Conservation (phyloP, 2,329 filamentous ascomycete species). For the Sporothrix pseudoabietina region DNA sequence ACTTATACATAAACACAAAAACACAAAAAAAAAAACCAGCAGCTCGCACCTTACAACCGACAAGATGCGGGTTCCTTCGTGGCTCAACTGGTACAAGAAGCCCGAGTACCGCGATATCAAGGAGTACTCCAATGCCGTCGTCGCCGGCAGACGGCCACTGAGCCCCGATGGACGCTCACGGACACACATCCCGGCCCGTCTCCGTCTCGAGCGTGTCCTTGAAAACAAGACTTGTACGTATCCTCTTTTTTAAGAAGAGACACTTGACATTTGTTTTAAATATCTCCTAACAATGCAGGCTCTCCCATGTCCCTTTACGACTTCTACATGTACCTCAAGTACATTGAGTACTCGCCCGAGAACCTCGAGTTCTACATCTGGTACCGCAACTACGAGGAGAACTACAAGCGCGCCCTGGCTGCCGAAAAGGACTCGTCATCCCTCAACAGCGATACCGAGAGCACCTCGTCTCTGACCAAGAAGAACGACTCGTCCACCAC, state of each 20-base stretch:
- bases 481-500: conserved; percentile 29
- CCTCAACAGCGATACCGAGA: conserved; percentile 38
- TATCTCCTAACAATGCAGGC: conserved; percentile 37
- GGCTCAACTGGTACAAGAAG: conserved; percentile 53
- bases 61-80: conserved; percentile 41
- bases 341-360: conserved; percentile 53
- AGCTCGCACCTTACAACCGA: not conserved
- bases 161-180: conserved; percentile 45
- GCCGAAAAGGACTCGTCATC: conserved; percentile 38
- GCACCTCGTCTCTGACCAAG: conserved; percentile 38
- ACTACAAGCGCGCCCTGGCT: conserved; percentile 33
- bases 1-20: not conserved
- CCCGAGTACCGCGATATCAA: conserved; percentile 53
- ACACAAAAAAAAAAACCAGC: too few relatives aligned
- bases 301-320: conserved; percentile 54
- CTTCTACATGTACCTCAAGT: conserved; percentile 55
- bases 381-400: conserved; percentile 50
- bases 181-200: conserved; percentile 44
- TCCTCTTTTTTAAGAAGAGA: not conserved
- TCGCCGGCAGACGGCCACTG: conserved; percentile 42
- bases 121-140: conserved; percentile 47
- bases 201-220: conserved; percentile 50
- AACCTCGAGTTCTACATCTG: conserved; percentile 55
- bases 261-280: not conserved
- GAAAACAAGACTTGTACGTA: conserved; percentile 51